Evolutionary conservation across 2,329 filamentous ascomycete species (phyloP).

Genomic region (Aspergillus glaucus): DNA sequence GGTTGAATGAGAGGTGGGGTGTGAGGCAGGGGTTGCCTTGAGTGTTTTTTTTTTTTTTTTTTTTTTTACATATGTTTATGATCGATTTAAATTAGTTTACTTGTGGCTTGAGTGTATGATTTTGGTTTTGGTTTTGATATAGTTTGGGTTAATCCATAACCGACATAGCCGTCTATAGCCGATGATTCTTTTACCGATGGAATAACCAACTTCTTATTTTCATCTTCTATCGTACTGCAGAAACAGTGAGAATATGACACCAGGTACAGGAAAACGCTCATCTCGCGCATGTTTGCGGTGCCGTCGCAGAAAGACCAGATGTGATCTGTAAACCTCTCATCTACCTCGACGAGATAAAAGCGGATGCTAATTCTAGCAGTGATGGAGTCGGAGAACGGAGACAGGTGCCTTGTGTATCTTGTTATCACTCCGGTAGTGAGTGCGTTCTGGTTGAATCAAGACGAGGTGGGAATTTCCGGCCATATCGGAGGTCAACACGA

Average conservation of each 20-base stretch:
- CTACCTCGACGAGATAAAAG: background rate
- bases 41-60: background rate
- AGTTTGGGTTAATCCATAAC: no score
- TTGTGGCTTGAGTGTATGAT: no score
- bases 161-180: no score
- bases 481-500: background rate
- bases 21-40: conserved; percentile 20
- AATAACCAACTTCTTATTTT: no score
- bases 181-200: no score
- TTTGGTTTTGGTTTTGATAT: no score
- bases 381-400: background rate
- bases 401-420: conserved; percentile 1
- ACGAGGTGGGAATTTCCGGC: conserved; percentile 7
- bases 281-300: background rate
- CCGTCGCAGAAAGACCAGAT: conserved; percentile 7
- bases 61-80: background rate
- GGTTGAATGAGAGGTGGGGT: conserved; percentile 33
- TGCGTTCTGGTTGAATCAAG: conserved; percentile 6
- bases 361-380: background rate
- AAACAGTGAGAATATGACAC: background rate
- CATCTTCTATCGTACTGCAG: no score
- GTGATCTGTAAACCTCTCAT: conserved; percentile 8
- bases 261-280: background rate
- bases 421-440: background rate
- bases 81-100: no score